A percentile compares a stretch with the other conserved stretches of the same genome.
These are phyloP conservation scores for Heterococcus sp. DNA, from an alignment of 108 stramenopile species.

Conservation along the genomic window DNA sequence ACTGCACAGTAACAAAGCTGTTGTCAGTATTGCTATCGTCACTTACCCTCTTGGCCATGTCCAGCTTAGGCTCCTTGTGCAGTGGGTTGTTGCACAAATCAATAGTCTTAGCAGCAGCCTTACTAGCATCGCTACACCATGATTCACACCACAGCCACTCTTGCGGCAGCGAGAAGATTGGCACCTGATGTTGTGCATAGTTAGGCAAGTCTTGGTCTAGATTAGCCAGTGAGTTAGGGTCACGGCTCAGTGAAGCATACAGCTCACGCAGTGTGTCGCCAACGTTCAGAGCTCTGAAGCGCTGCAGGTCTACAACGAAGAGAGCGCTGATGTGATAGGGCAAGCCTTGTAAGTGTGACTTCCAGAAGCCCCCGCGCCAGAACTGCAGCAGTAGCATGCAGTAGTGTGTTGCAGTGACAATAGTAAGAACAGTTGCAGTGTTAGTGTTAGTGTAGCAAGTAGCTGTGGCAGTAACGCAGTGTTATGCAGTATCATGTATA, in stretches of 20 bases:
- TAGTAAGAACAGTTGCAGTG: background rate
- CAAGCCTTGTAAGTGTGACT: slow-evolving; percentile 76
- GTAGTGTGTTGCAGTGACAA: too few relatives aligned
- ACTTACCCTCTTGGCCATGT: slow-evolving; percentile 97
- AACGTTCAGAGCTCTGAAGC: slow-evolving; percentile 77
- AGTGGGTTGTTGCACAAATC: slow-evolving; percentile 98
- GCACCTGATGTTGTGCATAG: slow-evolving; percentile 76
- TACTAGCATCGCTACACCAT: slow-evolving; percentile 97
- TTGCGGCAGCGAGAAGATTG: slow-evolving; percentile 66
- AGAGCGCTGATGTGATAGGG: slow-evolving; percentile 98
- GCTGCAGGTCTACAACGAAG: slow-evolving; percentile 92
- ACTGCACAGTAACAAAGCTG: too few relatives aligned
- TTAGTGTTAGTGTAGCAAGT: background rate
- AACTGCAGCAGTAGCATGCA: slow-evolving; percentile 65
- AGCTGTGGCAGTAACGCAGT: background rate
- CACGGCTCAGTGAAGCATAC: slow-evolving; percentile 87
- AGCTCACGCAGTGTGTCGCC: slow-evolving; percentile 83
- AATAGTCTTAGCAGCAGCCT: slow-evolving; percentile 92
- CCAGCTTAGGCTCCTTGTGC: slow-evolving; percentile 97
- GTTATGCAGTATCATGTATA: background rate
- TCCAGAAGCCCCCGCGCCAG: slow-evolving; percentile 93
- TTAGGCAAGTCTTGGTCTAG: slow-evolving; percentile 99
- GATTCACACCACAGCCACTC: slow-evolving; percentile 99
- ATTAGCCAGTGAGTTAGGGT: slow-evolving; percentile 92
- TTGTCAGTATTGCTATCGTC: slow-evolving; percentile 78